Conservation (phyloP, 768 basidiomycete species). For the Antrodiella citrinella region DNA sequence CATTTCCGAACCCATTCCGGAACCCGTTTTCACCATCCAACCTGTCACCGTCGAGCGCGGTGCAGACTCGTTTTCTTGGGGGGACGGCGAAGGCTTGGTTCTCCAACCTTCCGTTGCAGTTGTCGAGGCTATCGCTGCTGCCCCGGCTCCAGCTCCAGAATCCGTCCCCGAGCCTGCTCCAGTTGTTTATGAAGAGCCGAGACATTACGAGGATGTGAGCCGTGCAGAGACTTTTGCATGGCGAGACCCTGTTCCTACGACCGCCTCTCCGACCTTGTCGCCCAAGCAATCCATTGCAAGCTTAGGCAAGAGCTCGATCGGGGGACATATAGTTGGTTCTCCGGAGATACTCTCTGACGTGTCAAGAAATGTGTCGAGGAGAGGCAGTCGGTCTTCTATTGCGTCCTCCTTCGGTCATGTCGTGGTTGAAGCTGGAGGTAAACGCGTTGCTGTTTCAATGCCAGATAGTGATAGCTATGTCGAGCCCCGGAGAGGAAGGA, state of each 20-base stretch:
- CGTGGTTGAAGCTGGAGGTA: constrained; percentile 7
- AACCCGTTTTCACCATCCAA: not conserved
- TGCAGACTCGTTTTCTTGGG: not conserved
- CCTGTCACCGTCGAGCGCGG: not conserved
- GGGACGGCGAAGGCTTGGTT: not conserved
- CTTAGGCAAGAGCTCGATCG: constrained; percentile 3
- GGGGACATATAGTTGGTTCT: constrained; percentile 1
- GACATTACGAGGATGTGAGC: constrained; percentile 7
- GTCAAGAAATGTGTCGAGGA: constrained; percentile 13
- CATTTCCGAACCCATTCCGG: not conserved
- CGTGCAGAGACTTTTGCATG: constrained; percentile 13
- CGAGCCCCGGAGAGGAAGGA: constrained; percentile 17
- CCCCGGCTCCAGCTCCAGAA: constrained; percentile 12
- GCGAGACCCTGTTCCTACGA: constrained; percentile 5
- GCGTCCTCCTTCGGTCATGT: constrained; percentile 21
- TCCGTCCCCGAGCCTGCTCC: constrained; percentile 19
- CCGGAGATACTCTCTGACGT: not conserved
- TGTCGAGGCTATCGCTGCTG: not conserved
- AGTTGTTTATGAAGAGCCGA: not conserved
- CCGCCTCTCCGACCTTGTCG: constrained; percentile 3
- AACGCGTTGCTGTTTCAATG: constrained; percentile 12
- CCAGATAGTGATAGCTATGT: constrained; percentile 5
- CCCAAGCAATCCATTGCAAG: constrained; percentile 9
- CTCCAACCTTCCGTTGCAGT: not conserved
- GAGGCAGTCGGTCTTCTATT: constrained; percentile 17